These are phyloP conservation scores for Backusella sp. DNA, from an alignment of 192 early-diverging fungal genomes.

Conservation along the genomic window DNA sequence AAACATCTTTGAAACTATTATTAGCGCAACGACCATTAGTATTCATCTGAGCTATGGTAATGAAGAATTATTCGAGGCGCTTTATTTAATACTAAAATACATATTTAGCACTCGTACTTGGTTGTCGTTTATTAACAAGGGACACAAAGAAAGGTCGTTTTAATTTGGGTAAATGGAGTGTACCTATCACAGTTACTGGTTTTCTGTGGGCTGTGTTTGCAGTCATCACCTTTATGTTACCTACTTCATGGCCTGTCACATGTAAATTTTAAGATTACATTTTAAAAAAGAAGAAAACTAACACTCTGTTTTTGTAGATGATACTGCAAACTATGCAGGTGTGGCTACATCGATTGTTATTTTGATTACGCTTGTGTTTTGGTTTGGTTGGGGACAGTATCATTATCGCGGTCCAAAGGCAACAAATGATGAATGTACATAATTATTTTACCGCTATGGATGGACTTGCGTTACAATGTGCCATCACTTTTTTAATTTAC, in stretches of 20 bases:
- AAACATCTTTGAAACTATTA: slow-evolving; percentile 27
- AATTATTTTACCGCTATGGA: not conserved
- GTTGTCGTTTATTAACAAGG: slow-evolving; percentile 13
- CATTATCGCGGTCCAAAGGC: slow-evolving; percentile 17
- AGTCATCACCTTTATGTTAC: slow-evolving; percentile 25
- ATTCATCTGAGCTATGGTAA: slow-evolving; percentile 31
- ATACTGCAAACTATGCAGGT: slow-evolving; percentile 29
- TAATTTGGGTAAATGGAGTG: slow-evolving; percentile 23
- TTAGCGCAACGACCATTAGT: slow-evolving; percentile 29
- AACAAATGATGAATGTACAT: slow-evolving; percentile 4
- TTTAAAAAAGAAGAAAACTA: too few species aligned
- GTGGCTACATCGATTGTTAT: slow-evolving; percentile 12
- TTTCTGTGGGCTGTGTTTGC: slow-evolving; percentile 29
- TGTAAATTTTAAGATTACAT: not conserved
- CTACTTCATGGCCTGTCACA: slow-evolving; percentile 29
- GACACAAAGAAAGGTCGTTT: slow-evolving; percentile 18
- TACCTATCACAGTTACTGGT: slow-evolving; percentile 17
- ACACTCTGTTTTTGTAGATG: not conserved
- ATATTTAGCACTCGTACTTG: slow-evolving; percentile 18
- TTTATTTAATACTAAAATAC: too few species aligned
- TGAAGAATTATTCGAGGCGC: too few species aligned
- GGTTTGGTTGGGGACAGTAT: slow-evolving; percentile 16
- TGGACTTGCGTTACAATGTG: not conserved
- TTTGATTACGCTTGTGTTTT: slow-evolving; percentile 1
- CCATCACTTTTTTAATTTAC: not conserved